Base-by-base conservation (phyloP, 2,329 filamentous ascomycete species). In the Ceratocystis smalleyi region DNA sequence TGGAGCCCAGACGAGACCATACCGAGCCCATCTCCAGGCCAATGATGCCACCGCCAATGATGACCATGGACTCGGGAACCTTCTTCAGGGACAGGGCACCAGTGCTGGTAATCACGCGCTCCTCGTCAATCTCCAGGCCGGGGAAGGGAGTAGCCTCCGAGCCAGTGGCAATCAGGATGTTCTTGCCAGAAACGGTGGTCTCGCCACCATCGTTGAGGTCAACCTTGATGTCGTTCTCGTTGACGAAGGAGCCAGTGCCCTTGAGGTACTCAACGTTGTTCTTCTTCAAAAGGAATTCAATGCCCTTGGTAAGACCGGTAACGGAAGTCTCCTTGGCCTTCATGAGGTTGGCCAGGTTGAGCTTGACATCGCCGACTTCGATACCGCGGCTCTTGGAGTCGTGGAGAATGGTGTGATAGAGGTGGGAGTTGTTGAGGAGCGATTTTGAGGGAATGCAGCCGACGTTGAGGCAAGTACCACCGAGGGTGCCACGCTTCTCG, bases 361-460 rank as follows among this genome's bases (percentile, higher is more conserved):
- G 86, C 77, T 95, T 95, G 73, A 99, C 92, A 78, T 96, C 90
- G 73, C 88, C 87, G 71, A 99, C 94, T 74, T 97, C 92, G 75
- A 99, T 99, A 74, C 94, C 94, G 75, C 94, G 90, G 77, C 88
- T 85, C 80, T 96, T 96, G 69, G 91, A 92, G 80, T 99, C 94
- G 80, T 99, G 92, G 67, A 95, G 84, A 73, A 96, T 88, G 78
- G 91, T 88, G 81, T 97, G 92, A 82, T 97, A 97, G 67, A 97
- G 83, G 77, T 96, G 91, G 71, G 94, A 96, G 83, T 97, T 97
- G 86, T 97, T 99, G 76, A 99, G 89, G 70, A 99, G 89, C 68
- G 94, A 96, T 79, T 99, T 99, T 69, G 94, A 99, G 70, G 94
- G 94, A 74, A 99, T 99, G 79, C 94, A 99, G 78, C 94, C 94